phyloP scores from a whole-genome alignment of 192 early-diverging fungal genomes.

The Backusella circina region DNA sequence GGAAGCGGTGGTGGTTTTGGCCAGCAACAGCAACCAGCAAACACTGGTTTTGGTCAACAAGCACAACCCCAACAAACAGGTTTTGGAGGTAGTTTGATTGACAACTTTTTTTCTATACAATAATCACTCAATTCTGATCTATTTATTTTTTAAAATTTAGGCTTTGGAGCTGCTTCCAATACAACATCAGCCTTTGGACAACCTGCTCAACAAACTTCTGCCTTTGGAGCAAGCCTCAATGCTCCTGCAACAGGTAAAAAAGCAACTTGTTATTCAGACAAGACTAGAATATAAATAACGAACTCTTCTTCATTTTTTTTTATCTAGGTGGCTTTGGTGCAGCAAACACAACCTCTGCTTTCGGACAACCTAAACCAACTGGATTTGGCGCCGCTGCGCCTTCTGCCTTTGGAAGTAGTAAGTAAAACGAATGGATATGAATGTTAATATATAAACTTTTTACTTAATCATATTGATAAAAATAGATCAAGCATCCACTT shows the following conservation, averaged over 20 bases:
- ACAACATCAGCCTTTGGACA: constrained; percentile 2
- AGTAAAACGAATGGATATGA: background rate
- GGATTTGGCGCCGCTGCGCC: constrained; percentile 42
- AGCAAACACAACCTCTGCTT: background rate
- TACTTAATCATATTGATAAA: background rate
- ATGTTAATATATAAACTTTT: too few relatives aligned
- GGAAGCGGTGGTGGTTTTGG: constrained; percentile 7
- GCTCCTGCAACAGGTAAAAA: constrained; percentile 18
- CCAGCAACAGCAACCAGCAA: constrained; percentile 11
- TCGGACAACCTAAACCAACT: constrained; percentile 28
- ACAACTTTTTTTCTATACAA: background rate
- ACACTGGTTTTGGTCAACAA: constrained; percentile 16
- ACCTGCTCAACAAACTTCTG: constrained; percentile 31
- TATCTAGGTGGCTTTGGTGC: background rate
- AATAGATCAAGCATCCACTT: constrained; percentile 25
- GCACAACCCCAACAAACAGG: constrained; percentile 25
- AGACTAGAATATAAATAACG: background rate
- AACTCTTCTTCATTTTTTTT: background rate
- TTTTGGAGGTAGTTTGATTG: constrained; percentile 24
- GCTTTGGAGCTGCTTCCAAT: background rate
- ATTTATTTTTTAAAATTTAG: background rate
- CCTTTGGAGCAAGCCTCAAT: constrained; percentile 24
- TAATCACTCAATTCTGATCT: background rate
- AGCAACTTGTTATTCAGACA: background rate
- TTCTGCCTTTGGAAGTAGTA: background rate